Evolutionary conservation across 176 grass and related monocot genomes (phyloP), one percentile per base, ranked within the genome.

Genomic region (Triticum monococcum): DNA sequence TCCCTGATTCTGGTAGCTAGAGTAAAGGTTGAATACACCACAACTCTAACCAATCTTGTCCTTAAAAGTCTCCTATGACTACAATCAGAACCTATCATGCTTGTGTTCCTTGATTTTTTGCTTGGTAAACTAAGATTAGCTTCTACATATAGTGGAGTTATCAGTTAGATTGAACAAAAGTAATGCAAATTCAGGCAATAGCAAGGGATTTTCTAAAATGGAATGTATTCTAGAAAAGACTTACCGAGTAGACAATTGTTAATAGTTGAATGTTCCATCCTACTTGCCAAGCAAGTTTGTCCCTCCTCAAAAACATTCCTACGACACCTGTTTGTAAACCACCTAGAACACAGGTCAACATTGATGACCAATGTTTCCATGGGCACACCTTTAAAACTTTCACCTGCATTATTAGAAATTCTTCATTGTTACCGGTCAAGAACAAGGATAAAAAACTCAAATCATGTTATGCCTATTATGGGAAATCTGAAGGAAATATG

Each of bases 361-460:
- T 25, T 9, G 65, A 70, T 22, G 65, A 82, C 65, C 80, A 82
- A 56, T 82, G 45, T 56, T 82, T 82, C 45, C 80, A 82, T 37
- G 79, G 38, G 12, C 57, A 70, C 2, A 57, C 45, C 3, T 35
- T 50, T 37, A 82, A 5, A 70, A 82, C 65, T 82, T 82, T 82
- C 43, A 70, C 45, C 46, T 82, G 32, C 35, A 70, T 37, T 50
- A 16, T 50, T 50, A 50, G 4, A 48, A 48, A 48, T 12, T 13
- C 45, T 48, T 48, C 3, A 5, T 14, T 48, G 3, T 48, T 48
- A 48, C 12, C 12, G 1, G 12, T 14, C 12, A 12, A 48, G 45
- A 48, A 48, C 45, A 48, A 48, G 12, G 12, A 48, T 48, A 48
- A 48, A 48, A 48, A 48, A 48, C 12, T 16, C 45, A 48, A 48